A percentile compares a stretch with the other conserved stretches of the same genome.
phyloP scores from a whole-genome alignment of 495 filamentous ascomycete species.

The Xylaria intraflava region DNA sequence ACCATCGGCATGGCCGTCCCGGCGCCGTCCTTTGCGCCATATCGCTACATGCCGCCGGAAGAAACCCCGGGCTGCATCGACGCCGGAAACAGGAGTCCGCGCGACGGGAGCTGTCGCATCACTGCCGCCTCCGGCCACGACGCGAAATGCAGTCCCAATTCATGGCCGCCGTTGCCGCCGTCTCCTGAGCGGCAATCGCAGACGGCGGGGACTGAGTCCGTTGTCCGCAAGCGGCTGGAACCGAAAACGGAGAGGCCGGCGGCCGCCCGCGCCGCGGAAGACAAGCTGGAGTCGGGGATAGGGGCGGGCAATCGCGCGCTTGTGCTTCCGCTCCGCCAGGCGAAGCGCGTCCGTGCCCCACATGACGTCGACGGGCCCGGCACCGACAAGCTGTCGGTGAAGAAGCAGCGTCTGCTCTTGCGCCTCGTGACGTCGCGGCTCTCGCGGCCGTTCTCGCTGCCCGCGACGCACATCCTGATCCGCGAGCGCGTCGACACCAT shows the following conservation, averaged over 20 bases:
- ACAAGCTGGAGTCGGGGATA: neutral
- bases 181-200: too few species aligned
- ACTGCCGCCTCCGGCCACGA: neutral
- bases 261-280: neutral
- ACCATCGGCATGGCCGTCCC: neutral
- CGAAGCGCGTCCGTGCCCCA: constrained; percentile 51
- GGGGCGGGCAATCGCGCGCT: neutral
- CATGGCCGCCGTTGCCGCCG: neutral
- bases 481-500: constrained; percentile 45
- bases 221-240: neutral
- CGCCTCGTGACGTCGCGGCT: constrained; percentile 62
- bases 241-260: neutral
- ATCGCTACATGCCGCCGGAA: neutral
- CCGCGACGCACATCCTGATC: constrained; percentile 61
- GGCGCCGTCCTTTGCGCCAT: neutral
- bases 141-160: neutral
- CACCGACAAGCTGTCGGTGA: constrained; percentile 44
- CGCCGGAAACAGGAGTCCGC: neutral
- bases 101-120: neutral
- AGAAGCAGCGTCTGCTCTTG: constrained; percentile 60
- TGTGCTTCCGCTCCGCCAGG: neutral
- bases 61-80: neutral
- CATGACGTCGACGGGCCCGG: constrained; percentile 58
- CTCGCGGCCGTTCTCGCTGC: constrained; percentile 59
- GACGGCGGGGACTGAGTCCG: too few species aligned